Evolutionary conservation across 129 eudicot species (phyloP), one percentile per base, ranked within the genome.

Genomic region (Scalesia atractyloides): DNA sequence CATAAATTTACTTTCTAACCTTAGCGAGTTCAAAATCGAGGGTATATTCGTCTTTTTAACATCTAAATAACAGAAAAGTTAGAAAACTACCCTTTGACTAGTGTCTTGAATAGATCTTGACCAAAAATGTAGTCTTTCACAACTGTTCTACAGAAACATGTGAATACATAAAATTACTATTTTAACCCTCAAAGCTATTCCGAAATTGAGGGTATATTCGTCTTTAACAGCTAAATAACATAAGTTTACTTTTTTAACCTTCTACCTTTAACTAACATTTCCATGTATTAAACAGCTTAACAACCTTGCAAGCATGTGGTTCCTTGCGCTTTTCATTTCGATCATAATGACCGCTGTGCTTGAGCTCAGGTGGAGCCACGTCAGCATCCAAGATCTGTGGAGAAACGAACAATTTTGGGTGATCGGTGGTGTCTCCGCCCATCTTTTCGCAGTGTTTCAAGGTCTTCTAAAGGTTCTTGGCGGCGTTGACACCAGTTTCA

Each of bases 381-480:
- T 94, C n/a, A 88, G 98, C 96, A 94, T 94, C 71, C 85, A 84
- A 64, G 98, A 87, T 76, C 90, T 96, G 96, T 94, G 98, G 98
- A 75, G 98, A 5, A 94, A 94, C 60, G 98, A 94, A 73, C 98
- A 94, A 48, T 94, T 94, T 72, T 94, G 98, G 98, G 98, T 94
- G 53, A 94, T 94, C 20, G 98, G 98, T 54, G 98, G 98, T 18
- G 96, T 94, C 74, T 94, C 98, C 12, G 98, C 98, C n/a, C 98
- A 93, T 75, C 89, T 87, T 52, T 93, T 93, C 36, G 98, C 98
- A 0, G 97, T 94, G 2, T 94, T 94, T 73, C 98, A 94, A 83
- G 98, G 98, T 53, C 88, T 94, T 47, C 85, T 94, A 13, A 94
- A 94, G 84, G 98, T 90, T n/a, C 97, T 94, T 33, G 97, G 86